phyloP scores from a whole-genome alignment of 2,329 filamentous ascomycete genomes.

The Epichloe baconii region DNA sequence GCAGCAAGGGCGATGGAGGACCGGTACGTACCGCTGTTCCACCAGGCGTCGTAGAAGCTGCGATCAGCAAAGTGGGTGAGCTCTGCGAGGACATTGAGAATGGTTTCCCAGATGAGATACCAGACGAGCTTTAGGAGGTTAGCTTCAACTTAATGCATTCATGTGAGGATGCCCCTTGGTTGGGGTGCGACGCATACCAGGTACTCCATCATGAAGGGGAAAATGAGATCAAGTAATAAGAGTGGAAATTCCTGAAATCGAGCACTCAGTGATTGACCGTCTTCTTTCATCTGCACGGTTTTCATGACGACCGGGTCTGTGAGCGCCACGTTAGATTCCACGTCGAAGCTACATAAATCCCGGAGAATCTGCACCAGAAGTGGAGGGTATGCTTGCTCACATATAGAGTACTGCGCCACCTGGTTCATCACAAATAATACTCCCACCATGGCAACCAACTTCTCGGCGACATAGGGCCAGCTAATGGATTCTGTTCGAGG shows the following conservation, averaged over 20 bases:
- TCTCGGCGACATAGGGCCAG: constrained; percentile 65
- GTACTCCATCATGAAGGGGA: constrained; percentile 70
- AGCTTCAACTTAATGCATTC: neutral
- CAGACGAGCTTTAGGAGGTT: constrained; percentile 38
- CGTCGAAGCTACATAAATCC: neutral
- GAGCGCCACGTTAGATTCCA: constrained; percentile 3
- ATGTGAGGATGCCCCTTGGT: too few species aligned
- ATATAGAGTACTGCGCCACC: constrained; percentile 64
- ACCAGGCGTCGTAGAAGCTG: constrained; percentile 55
- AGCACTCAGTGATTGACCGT: constrained; percentile 43
- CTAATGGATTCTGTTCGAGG: constrained; percentile 54
- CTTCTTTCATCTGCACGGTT: constrained; percentile 54
- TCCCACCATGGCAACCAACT: constrained; percentile 55
- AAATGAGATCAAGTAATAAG: constrained; percentile 62
- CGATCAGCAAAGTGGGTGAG: constrained; percentile 65
- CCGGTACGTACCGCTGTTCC: constrained; percentile 37
- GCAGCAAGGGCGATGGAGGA: neutral
- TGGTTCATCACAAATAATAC: constrained; percentile 69
- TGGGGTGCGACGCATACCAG: constrained; percentile 25
- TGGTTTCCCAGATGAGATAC: constrained; percentile 72
- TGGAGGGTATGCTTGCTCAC: constrained; percentile 12
- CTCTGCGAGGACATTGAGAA: constrained; percentile 64
- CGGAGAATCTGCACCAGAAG: too few species aligned
- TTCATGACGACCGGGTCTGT: constrained; percentile 54
- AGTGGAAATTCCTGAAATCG: constrained; percentile 59